Evolutionary conservation across 1,284 basidiomycete species (phyloP).

Genomic region (Phaffia rhodozyma): DNA sequence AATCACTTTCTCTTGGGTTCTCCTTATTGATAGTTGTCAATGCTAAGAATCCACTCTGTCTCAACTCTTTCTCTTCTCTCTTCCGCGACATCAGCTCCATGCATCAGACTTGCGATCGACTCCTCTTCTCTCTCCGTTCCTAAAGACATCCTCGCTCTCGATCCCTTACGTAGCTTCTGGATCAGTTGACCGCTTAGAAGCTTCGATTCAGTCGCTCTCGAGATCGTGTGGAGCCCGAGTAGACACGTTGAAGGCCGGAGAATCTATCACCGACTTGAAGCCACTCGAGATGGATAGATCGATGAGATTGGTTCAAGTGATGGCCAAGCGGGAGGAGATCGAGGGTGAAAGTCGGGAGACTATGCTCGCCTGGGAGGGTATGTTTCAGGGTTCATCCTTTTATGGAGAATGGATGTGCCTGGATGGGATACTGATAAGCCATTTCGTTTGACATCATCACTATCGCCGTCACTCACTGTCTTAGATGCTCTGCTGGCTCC

Average conservation of each 20-base stretch:
- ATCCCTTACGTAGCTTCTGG: conserved; percentile 8
- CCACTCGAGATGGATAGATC: background rate
- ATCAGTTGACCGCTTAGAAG: background rate
- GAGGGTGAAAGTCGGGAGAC: background rate
- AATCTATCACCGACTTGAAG: background rate
- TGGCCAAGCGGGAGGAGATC: background rate
- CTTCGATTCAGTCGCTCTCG: background rate
- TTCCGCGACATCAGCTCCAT: conserved; percentile 4
- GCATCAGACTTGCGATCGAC: background rate
- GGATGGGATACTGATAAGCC: too few relatives aligned
- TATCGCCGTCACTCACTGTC: background rate
- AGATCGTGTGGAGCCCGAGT: conserved; percentile 2
- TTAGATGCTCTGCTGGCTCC: conserved; percentile 5
- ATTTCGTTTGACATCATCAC: too few relatives aligned
- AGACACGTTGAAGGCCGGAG: background rate
- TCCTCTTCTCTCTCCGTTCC: background rate
- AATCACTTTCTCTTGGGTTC: background rate
- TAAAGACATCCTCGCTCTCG: background rate
- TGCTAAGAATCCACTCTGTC: too few relatives aligned
- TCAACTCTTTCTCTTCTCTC: background rate
- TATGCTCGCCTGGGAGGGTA: background rate
- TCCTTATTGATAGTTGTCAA: background rate
- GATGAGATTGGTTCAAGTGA: background rate
- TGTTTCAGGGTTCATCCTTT: background rate
- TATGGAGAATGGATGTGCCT: background rate